Conservation (phyloP, 2,329 filamentous ascomycete genomes). For the Exophiala lecanii-corni region DNA sequence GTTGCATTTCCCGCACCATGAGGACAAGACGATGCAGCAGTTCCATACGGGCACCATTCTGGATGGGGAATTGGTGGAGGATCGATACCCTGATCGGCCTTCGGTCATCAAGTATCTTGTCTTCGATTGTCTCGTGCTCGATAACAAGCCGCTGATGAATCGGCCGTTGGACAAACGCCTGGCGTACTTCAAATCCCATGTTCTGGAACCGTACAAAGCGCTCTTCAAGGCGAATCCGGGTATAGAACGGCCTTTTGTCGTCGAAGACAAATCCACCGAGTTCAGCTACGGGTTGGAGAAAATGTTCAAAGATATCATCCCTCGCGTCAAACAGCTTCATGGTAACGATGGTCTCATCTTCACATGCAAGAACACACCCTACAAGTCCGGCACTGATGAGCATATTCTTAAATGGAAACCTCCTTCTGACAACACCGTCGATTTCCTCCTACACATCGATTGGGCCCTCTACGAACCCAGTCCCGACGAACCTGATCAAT, state of each 20-base stretch:
- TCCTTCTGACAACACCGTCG: constrained; percentile 88
- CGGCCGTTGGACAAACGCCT: constrained; percentile 83
- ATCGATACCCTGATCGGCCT: constrained; percentile 64
- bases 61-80: constrained; percentile 89
- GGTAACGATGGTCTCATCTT: constrained; percentile 97
- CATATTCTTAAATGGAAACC: constrained; percentile 99
- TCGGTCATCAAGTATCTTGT: constrained; percentile 77
- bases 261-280: constrained; percentile 87
- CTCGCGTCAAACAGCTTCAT: constrained; percentile 66
- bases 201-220: constrained; percentile 73
- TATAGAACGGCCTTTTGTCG: constrained; percentile 67
- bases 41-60: constrained; percentile 80
- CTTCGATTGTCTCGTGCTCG: constrained; percentile 85
- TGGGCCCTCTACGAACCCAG: constrained; percentile 71
- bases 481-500: constrained; percentile 61
- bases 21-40: constrained; percentile 52
- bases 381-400: constrained; percentile 83
- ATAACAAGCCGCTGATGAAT: constrained; percentile 69
- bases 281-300: constrained; percentile 81
- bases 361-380: constrained; percentile 83
- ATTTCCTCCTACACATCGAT: constrained; percentile 74
- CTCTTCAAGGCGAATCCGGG: constrained; percentile 69
- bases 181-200: constrained; percentile 74
- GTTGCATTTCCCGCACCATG: constrained; percentile 74
- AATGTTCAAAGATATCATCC: constrained; percentile 87